Conservation (phyloP, 495 filamentous ascomycete genomes). For the Rostrohypoxylon terebratum region DNA sequence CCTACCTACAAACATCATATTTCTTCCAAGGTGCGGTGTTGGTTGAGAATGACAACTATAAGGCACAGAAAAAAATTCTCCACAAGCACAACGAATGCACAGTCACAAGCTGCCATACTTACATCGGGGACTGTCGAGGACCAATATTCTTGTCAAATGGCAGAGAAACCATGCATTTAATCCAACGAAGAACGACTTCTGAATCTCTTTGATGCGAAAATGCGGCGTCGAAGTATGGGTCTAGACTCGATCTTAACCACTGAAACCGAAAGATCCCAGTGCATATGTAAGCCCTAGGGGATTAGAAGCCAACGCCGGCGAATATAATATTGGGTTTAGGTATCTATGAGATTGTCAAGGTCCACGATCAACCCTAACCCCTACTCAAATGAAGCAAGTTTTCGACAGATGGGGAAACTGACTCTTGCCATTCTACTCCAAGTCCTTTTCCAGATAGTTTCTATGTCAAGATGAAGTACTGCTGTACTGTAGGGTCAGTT, state of each 20-base stretch:
- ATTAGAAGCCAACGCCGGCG: too few relatives aligned
- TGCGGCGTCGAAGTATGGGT: neutral
- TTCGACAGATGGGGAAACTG: too few relatives aligned
- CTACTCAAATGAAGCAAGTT: too few relatives aligned
- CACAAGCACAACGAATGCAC: neutral
- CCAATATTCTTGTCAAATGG: neutral
- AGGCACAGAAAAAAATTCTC: conserved; percentile 5
- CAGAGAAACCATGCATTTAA: neutral
- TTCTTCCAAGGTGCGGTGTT: neutral
- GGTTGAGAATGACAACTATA: neutral
- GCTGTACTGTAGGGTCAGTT: too few relatives aligned
- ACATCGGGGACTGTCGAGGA: neutral
- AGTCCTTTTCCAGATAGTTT: too few relatives aligned
- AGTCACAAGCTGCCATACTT: neutral
- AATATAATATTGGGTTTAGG: too few relatives aligned
- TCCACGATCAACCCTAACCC: too few relatives aligned
- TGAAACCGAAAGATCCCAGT: neutral
- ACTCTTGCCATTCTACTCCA: too few relatives aligned
- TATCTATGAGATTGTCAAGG: too few relatives aligned
- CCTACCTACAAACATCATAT: neutral
- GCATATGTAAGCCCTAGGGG: too few relatives aligned
- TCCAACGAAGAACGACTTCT: neutral
- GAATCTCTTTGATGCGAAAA: neutral
- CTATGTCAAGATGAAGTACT: too few relatives aligned
- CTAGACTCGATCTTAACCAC: neutral